Evolutionary conservation across 2,329 filamentous ascomycete genomes (phyloP).

Genomic region (Zasmidium cellare): DNA sequence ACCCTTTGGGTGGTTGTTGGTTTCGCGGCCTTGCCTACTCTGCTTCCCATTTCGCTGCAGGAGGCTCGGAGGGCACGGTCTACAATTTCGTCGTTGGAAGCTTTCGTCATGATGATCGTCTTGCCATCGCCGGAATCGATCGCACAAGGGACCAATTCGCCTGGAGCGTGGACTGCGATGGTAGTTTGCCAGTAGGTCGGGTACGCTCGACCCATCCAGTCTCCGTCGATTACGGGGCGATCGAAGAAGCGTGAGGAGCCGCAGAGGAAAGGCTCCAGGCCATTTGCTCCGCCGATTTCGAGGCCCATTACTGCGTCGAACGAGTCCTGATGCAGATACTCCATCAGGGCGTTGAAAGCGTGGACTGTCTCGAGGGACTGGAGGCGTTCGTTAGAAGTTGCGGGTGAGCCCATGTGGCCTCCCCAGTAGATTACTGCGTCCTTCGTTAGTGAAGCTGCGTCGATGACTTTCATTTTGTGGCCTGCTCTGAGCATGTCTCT

Average conservation of each 20-base stretch:
- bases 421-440: slow-evolving; percentile 57
- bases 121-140: slow-evolving; percentile 50
- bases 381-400: slow-evolving; percentile 62
- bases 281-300: slow-evolving; percentile 69
- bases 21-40: slow-evolving; percentile 43
- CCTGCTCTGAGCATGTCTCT: slow-evolving; percentile 54
- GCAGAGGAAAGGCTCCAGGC: slow-evolving; percentile 58
- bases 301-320: slow-evolving; percentile 62
- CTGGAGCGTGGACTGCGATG: slow-evolving; percentile 43
- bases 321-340: slow-evolving; percentile 44
- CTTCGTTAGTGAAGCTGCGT: slow-evolving; percentile 51
- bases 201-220: slow-evolving; percentile 50
- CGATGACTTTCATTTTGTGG: slow-evolving; percentile 54
- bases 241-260: slow-evolving; percentile 55
- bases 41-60: slow-evolving; percentile 42
- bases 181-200: slow-evolving; percentile 50
- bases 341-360: slow-evolving; percentile 50
- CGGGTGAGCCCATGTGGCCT: slow-evolving; percentile 60
- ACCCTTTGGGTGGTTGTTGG: slow-evolving; percentile 43
- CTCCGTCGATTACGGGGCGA: slow-evolving; percentile 44
- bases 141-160: slow-evolving; percentile 44
- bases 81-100: slow-evolving; percentile 43
- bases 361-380: slow-evolving; percentile 54
- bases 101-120: slow-evolving; percentile 45
- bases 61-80: slow-evolving; percentile 42